Percentiles rank a stretch among this genome's conserved stretches.
Conservation (phyloP, 805 yeast species). For the Pichia californica region DNA sequence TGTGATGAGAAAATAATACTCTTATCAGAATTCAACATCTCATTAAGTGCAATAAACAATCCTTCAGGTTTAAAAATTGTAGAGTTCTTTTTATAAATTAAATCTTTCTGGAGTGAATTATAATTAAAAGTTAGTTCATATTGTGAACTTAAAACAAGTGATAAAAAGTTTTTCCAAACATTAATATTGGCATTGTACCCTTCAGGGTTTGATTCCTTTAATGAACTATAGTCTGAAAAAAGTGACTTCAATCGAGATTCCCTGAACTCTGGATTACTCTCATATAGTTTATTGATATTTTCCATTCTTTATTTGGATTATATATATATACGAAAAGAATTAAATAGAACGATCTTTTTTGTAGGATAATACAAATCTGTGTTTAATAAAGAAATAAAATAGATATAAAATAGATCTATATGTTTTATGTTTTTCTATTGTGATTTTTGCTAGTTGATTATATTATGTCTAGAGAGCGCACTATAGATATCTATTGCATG, state of each 20-base stretch:
- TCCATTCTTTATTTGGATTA: neutral
- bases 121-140: constrained; percentile 22
- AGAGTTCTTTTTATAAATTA: constrained; percentile 11
- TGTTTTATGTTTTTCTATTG: no score
- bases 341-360: no score
- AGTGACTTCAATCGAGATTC: constrained; percentile 37
- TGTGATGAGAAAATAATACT: neutral
- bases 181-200: constrained; percentile 44
- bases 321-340: no score
- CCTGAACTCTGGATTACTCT: constrained; percentile 6
- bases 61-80: neutral
- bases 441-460: no score
- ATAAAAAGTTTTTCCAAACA: constrained; percentile 39
- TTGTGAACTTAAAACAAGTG: constrained; percentile 21
- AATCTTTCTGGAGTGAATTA: constrained; percentile 10
- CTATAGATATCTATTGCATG: no score
- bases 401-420: no score
- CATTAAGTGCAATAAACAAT: constrained; percentile 5
- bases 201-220: constrained; percentile 38
- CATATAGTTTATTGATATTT: constrained; percentile 3
- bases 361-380: no score
- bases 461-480: no score
- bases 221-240: constrained; percentile 40
- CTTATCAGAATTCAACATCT: constrained; percentile 3
- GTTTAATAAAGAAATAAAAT: no score